Evolutionary conservation across 2,329 filamentous ascomycete species (phyloP).

Genomic region (Fusarium goolgardi): DNA sequence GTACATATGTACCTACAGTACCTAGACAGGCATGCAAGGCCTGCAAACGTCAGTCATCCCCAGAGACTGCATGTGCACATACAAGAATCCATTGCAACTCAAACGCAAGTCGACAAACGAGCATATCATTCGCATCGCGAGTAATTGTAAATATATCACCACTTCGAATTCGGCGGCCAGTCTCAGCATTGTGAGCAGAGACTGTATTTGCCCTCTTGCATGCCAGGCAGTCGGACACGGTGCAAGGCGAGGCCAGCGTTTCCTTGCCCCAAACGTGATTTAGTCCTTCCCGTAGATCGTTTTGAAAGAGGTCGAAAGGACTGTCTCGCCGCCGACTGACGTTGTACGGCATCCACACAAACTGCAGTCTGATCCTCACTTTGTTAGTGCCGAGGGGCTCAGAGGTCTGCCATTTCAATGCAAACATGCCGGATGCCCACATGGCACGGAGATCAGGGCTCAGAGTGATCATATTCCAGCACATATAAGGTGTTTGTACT

Average conservation of each 20-base stretch:
- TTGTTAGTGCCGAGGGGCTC: not conserved
- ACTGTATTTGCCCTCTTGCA: not conserved
- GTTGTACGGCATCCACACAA: not conserved
- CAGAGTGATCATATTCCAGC: not conserved
- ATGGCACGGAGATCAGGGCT: not conserved
- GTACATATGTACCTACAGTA: no score
- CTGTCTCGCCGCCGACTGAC: not conserved
- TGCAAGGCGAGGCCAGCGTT: no score
- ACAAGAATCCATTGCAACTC: not conserved
- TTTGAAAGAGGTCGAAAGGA: no score
- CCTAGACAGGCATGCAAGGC: no score
- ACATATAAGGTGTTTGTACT: no score
- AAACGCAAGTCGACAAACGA: not conserved
- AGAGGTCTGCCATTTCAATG: not conserved
- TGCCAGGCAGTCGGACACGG: no score
- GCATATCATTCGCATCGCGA: not conserved
- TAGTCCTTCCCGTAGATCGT: not conserved
- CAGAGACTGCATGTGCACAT: not conserved
- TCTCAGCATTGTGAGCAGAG: not conserved
- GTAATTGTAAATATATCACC: not conserved
- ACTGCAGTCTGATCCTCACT: not conserved
- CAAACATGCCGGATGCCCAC: not conserved
- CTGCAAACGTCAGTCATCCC: no score
- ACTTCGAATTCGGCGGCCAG: rapidly evolving
- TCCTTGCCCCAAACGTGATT: not conserved